Conservation (phyloP, 1,139 yeast species). For the Magnusiomyces magnusii region DNA sequence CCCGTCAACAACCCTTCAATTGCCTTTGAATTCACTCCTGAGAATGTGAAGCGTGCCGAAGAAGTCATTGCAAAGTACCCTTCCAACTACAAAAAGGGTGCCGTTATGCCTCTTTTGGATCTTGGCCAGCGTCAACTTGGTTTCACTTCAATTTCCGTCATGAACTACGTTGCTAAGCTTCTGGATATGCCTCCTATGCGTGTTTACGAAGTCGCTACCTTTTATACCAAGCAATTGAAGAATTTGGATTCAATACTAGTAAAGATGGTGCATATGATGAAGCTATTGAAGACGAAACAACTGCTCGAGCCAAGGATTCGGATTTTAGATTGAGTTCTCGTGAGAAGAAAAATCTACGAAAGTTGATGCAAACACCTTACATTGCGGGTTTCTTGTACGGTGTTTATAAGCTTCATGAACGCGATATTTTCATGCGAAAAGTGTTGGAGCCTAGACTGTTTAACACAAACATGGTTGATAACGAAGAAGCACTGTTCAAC, state of each 20-base stretch:
- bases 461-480: neutral
- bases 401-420: neutral
- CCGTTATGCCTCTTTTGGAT: slow-evolving; percentile 81
- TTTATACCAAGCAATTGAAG: slow-evolving; percentile 67
- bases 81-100: slow-evolving; percentile 78
- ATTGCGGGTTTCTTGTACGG: neutral
- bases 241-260: neutral
- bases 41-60: slow-evolving; percentile 61
- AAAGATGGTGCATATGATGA: neutral
- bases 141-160: slow-evolving; percentile 79
- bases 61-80: slow-evolving; percentile 76
- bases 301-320: neutral
- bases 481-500: neutral
- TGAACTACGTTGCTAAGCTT: slow-evolving; percentile 85
- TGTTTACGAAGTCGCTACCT: slow-evolving; percentile 89
- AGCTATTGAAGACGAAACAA: neutral
- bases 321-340: neutral
- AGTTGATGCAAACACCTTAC: neutral
- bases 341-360: neutral
- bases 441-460: neutral
- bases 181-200: slow-evolving; percentile 94
- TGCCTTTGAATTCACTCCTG: slow-evolving; percentile 69
- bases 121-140: slow-evolving; percentile 87
- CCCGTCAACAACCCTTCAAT: slow-evolving; percentile 58
- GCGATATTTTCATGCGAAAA: neutral